phyloP scores from a whole-genome alignment of 148 eudicot genomes.

The Fagopyrum tataricum region DNA sequence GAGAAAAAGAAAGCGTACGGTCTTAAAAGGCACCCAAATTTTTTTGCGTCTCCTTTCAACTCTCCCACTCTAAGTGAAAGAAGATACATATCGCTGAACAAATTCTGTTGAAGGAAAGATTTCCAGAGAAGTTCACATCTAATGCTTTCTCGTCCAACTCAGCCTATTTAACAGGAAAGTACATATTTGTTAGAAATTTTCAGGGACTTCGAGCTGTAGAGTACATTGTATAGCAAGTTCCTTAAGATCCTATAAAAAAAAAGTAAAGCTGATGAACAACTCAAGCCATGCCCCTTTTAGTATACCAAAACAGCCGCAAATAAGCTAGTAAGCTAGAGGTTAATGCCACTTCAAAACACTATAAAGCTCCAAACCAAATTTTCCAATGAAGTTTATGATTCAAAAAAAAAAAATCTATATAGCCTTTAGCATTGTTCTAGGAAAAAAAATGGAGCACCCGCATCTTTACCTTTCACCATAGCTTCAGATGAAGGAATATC shows the following conservation, averaged over 20 bases:
- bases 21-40: slow-evolving; percentile 79
- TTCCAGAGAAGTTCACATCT: slow-evolving; percentile 95
- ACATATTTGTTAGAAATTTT: neutral
- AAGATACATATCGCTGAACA: slow-evolving; percentile 61
- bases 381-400: neutral
- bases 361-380: neutral
- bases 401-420: neutral
- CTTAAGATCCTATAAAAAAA: neutral
- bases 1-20: slow-evolving; percentile 53
- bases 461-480: slow-evolving; percentile 79
- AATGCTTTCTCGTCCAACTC: slow-evolving; percentile 86
- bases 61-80: slow-evolving; percentile 77
- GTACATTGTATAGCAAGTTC: neutral
- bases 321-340: neutral
- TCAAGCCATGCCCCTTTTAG: neutral
- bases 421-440: neutral
- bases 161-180: slow-evolving; percentile 33
- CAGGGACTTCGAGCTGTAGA: neutral
- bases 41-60: slow-evolving; percentile 86
- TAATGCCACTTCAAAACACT: slow-evolving; percentile 1
- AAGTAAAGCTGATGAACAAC: too few species aligned
- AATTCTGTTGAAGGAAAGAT: slow-evolving; percentile 62
- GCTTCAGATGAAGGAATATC: slow-evolving; percentile 72
- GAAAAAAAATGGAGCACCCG: slow-evolving; percentile 63
- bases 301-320: neutral